phyloP scores from a whole-genome alignment of 306 rosid species.

The Cicer cuneatum region DNA sequence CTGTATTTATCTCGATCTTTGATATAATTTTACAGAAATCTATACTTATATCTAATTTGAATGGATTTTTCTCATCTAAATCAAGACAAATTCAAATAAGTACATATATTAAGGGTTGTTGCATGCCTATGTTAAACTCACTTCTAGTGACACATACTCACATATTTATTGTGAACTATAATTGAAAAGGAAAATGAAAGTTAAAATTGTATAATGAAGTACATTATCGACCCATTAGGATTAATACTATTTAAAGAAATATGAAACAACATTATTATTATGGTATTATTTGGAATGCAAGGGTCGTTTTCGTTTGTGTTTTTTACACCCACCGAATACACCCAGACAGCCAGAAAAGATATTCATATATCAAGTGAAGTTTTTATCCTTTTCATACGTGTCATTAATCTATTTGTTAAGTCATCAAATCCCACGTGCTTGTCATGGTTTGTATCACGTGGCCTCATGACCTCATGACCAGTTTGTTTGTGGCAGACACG shows the following conservation, averaged over 20 bases:
- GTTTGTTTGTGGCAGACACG: conserved; percentile 55
- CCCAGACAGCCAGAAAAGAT: neutral
- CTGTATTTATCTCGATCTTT: too few species aligned
- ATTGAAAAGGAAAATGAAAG: too few species aligned
- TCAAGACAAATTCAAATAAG: too few species aligned
- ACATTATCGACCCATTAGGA: too few species aligned
- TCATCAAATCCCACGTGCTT: conserved; percentile 69
- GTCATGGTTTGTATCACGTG: conserved; percentile 55
- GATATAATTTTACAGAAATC: too few species aligned
- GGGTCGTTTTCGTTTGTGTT: neutral
- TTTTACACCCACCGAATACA: conserved; percentile 1
- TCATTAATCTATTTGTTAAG: conserved; percentile 20
- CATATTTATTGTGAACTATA: too few species aligned
- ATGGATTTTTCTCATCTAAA: too few species aligned
- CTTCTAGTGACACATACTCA: too few species aligned
- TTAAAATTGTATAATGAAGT: too few species aligned
- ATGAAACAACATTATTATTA: neutral
- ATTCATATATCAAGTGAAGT: conserved; percentile 41
- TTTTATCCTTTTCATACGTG: conserved; percentile 40
- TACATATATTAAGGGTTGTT: too few species aligned
- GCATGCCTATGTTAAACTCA: too few species aligned
- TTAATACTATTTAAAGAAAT: neutral
- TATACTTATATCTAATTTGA: too few species aligned
- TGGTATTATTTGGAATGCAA: neutral
- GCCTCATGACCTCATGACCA: conserved; percentile 52